Evolutionary conservation across 2,329 filamentous ascomycete species (phyloP).

Genomic region (Geosmithia putterillii): DNA sequence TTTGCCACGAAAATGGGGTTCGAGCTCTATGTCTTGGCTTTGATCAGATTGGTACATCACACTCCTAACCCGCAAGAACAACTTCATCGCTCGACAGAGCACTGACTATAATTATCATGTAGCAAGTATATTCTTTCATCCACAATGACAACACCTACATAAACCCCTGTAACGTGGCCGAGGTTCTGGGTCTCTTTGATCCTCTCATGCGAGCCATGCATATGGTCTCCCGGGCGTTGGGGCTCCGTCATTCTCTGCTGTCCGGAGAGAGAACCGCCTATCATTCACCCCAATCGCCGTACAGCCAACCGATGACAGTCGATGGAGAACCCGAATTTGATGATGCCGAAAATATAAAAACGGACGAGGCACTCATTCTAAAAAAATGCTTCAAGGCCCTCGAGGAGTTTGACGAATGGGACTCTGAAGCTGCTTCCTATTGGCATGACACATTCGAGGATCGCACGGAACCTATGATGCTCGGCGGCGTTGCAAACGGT

Average conservation of each 20-base stretch:
- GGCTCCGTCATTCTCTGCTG: conserved; percentile 4
- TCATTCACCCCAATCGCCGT: neutral
- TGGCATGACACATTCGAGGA: conserved; percentile 17
- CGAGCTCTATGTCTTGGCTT: conserved; percentile 16
- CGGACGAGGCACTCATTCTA: conserved; percentile 1
- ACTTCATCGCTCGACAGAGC: neutral
- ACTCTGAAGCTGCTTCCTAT: conserved; percentile 14
- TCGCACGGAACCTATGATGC: conserved; percentile 11
- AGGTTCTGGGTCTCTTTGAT: conserved; percentile 14
- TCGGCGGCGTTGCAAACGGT: conserved; percentile 11
- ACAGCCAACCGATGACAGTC: conserved; percentile 4
- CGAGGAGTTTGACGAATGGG: conserved; percentile 16
- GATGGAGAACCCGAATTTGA: neutral
- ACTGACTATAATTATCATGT: neutral
- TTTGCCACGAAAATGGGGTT: conserved; percentile 14
- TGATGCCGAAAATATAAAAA: conserved; percentile 1
- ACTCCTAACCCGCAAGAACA: neutral
- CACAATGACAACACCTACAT: conserved; percentile 15
- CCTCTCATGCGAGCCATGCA: conserved; percentile 15
- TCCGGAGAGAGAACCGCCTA: neutral
- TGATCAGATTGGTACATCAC: conserved; percentile 15
- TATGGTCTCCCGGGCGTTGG: conserved; percentile 15
- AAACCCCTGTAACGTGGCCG: conserved; percentile 16
- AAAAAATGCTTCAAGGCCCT: conserved; percentile 14
- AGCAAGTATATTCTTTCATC: conserved; percentile 20